phyloP scores from a whole-genome alignment of 2,329 filamentous ascomycete genomes.

The Whalleya microplaca region DNA sequence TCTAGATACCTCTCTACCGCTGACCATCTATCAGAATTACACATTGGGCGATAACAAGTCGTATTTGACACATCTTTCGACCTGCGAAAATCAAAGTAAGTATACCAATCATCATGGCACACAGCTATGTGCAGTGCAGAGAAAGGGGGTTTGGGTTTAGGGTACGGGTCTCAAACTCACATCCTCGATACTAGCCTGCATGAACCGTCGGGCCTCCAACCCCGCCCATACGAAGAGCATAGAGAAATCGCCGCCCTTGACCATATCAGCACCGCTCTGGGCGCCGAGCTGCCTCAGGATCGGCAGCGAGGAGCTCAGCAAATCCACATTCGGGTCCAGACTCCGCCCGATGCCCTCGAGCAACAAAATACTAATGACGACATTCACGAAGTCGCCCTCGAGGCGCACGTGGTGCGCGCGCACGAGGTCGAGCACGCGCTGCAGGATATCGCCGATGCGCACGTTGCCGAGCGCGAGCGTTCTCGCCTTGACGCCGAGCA shows the following conservation, averaged over 20 bases:
- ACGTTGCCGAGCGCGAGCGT: constrained; percentile 93
- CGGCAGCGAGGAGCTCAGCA: constrained; percentile 83
- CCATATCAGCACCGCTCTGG: constrained; percentile 70
- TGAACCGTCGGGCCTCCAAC: constrained; percentile 83
- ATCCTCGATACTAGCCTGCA: constrained; percentile 89
- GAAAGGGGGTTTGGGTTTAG: too few species aligned
- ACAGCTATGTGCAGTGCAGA: too few species aligned
- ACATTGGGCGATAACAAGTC: constrained; percentile 88
- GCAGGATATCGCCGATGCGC: constrained; percentile 93
- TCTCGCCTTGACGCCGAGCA: constrained; percentile 84
- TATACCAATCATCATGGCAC: too few species aligned
- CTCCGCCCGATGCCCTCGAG: constrained; percentile 91
- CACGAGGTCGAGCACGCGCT: constrained; percentile 90
- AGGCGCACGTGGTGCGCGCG: constrained; percentile 88
- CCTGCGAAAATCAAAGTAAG: constrained; percentile 53
- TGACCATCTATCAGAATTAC: constrained; percentile 43
- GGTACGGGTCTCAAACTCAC: constrained; percentile 56
- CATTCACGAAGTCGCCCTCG: constrained; percentile 98
- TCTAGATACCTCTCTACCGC: too few species aligned
- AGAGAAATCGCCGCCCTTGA: constrained; percentile 74
- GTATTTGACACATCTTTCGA: constrained; percentile 88
- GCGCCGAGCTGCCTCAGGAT: constrained; percentile 88
- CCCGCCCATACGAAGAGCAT: constrained; percentile 94
- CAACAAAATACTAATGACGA: constrained; percentile 91
- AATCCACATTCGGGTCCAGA: constrained; percentile 83